These are phyloP conservation scores for Vitis hybrid DNA, from an alignment of 177 flowering plant species.

Conservation along the genomic window DNA sequence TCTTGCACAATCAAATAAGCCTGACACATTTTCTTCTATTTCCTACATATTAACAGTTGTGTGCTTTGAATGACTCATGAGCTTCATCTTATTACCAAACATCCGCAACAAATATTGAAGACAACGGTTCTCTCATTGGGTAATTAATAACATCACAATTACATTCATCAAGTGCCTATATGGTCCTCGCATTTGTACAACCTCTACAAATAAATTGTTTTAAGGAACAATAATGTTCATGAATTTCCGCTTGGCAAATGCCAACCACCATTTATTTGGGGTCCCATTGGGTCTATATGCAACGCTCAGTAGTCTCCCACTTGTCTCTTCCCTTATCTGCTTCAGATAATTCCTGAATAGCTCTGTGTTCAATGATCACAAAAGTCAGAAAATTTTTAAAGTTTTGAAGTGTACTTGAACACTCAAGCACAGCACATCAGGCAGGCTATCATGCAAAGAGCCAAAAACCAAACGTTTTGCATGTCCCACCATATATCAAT, in stretches of 20 bases:
- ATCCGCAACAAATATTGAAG: not conserved
- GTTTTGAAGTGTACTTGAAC: not conserved
- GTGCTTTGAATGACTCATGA: not conserved
- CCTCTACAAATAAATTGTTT: slow-evolving; percentile 1
- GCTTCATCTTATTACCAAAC: not conserved
- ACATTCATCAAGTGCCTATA: not conserved
- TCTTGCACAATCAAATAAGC: not conserved
- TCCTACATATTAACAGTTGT: not conserved
- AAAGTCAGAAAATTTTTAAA: not conserved
- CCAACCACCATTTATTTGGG: slow-evolving; percentile 99
- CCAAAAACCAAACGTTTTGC: not conserved
- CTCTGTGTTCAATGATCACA: slow-evolving; percentile 46
- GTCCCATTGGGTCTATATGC: slow-evolving; percentile 97
- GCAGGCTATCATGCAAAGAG: not conserved
- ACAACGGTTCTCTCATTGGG: not conserved
- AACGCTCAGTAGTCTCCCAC: slow-evolving; percentile 88
- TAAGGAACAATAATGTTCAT: slow-evolving; percentile 70
- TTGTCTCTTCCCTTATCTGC: slow-evolving; percentile 97
- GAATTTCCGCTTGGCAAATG: slow-evolving; percentile 97
- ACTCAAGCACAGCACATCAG: not conserved
- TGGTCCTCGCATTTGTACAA: not conserved
- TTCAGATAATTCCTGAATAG: slow-evolving; percentile 89
- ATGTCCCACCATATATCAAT: not conserved
- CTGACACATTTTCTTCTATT: not conserved
- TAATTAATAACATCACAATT: not conserved